Conservation (phyloP, 495 filamentous ascomycete genomes). For the Staphylotrichum tortipilum region DNA sequence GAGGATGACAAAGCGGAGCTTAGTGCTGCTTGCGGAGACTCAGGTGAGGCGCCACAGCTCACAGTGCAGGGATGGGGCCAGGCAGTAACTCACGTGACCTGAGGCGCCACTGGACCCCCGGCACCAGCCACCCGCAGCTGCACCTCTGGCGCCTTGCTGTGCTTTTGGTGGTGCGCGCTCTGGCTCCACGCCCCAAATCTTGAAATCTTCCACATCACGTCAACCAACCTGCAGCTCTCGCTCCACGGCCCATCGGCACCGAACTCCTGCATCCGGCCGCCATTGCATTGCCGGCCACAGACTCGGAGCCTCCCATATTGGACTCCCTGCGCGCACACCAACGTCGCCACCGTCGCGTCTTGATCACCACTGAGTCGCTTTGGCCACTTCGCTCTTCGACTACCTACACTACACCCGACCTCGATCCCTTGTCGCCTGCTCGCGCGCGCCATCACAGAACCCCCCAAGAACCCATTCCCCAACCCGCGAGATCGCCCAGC, state of each 20-base stretch:
- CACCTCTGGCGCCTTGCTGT: neutral
- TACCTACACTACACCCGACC: neutral
- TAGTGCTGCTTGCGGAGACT: neutral
- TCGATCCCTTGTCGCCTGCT: neutral
- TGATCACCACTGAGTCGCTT: slow-evolving; percentile 1
- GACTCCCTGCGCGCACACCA: no score
- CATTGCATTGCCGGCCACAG: neutral
- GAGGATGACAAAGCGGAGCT: neutral
- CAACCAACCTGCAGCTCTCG: neutral
- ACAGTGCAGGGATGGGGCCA: no score
- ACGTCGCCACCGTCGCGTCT: slow-evolving; percentile 1
- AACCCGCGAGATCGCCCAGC: neutral
- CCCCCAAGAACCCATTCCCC: no score
- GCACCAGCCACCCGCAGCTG: slow-evolving; percentile 11
- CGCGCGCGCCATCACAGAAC: no score
- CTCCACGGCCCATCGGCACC: neutral
- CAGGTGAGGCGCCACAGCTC: neutral
- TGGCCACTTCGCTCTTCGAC: slow-evolving; percentile 1
- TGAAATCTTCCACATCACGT: slow-evolving; percentile 8
- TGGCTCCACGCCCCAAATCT: slow-evolving; percentile 11
- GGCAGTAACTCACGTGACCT: neutral
- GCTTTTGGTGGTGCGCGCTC: slow-evolving; percentile 4
- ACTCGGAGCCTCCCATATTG: no score
- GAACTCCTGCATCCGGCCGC: neutral
- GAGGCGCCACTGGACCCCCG: neutral